A percentile compares a stretch with the other conserved stretches of the same genome.
phyloP scores from a whole-genome alignment of 306 rosid species.

The Dalbergia oliveri region DNA sequence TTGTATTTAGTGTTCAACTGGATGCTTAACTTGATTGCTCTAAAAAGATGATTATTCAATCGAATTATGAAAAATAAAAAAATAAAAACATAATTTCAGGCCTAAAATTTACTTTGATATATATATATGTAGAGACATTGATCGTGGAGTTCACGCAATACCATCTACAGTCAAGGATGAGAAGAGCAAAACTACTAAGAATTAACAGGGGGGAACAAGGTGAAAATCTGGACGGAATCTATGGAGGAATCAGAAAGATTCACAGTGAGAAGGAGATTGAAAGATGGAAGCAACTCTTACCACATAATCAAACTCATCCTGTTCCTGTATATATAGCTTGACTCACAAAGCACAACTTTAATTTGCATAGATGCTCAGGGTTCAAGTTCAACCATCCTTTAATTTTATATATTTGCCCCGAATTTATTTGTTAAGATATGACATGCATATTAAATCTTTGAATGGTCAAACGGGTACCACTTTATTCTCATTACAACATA shows the following conservation, averaged over 20 bases:
- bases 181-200: conserved; percentile 50
- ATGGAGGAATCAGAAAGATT: conserved; percentile 81
- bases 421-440: too few relatives aligned
- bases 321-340: conserved; percentile 43
- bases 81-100: background rate
- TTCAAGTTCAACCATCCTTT: too few relatives aligned
- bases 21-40: background rate
- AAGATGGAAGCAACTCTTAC: conserved; percentile 65
- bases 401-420: too few relatives aligned
- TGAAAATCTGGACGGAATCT: conserved; percentile 53
- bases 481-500: too few relatives aligned
- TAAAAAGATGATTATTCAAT: background rate
- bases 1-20: too few relatives aligned
- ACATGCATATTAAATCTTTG: too few relatives aligned
- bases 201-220: conserved; percentile 53
- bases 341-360: background rate
- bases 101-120: background rate
- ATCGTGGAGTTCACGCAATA: conserved; percentile 71
- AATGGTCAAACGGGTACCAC: too few relatives aligned
- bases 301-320: conserved; percentile 34
- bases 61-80: background rate
- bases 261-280: conserved; percentile 58
- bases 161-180: conserved; percentile 55
- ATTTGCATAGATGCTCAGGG: too few relatives aligned
- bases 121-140: conserved; percentile 20